Conservation (phyloP, 225 moss, liverwort and hornwort species). For the Rhytidiadelphus loreus region DNA sequence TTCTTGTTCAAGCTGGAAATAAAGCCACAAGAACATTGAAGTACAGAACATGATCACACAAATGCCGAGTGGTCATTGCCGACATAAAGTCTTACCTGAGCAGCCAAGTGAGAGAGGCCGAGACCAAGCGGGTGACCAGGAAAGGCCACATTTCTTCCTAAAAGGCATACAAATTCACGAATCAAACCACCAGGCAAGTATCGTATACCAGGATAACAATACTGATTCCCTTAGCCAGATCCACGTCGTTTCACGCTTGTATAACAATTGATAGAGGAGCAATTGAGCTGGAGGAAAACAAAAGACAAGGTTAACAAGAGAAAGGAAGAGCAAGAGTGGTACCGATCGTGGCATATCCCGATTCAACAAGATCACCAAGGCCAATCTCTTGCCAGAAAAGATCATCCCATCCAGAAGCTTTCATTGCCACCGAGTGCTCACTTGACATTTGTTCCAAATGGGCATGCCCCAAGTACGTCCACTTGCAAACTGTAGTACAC, state of each 20-base stretch:
- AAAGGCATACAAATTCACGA: slow-evolving; percentile 1
- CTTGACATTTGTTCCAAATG: slow-evolving; percentile 66
- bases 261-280: neutral
- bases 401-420: slow-evolving; percentile 96
- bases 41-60: neutral
- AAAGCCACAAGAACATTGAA: neutral
- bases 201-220: neutral
- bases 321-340: slow-evolving; percentile 1
- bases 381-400: slow-evolving; percentile 95
- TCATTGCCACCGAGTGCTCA: slow-evolving; percentile 76
- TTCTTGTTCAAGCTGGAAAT: neutral
- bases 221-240: neutral
- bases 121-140: slow-evolving; percentile 94
- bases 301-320: neutral
- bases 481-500: slow-evolving; percentile 95
- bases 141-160: slow-evolving; percentile 90
- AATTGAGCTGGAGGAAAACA: neutral
- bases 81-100: slow-evolving; percentile 42
- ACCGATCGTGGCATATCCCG: slow-evolving; percentile 92
- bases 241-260: neutral
- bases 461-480: slow-evolving; percentile 94
- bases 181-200: slow-evolving; percentile 4
- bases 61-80: neutral
- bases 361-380: slow-evolving; percentile 87
- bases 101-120: slow-evolving; percentile 79